phyloP scores from a whole-genome alignment of 768 basidiomycete species.

The Pulveroboletus frians region DNA sequence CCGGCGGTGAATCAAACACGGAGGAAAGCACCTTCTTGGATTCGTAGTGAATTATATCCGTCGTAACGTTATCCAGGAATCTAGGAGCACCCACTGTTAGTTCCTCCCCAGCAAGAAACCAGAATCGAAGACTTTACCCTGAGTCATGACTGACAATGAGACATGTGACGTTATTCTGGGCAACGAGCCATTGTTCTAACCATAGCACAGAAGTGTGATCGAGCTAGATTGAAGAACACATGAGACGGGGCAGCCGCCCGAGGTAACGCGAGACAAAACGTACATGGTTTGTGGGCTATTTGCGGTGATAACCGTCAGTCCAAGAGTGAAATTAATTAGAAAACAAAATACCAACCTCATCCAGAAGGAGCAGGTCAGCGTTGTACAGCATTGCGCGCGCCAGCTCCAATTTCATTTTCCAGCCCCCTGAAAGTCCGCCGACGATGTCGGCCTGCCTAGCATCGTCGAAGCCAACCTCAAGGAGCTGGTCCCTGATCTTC shows the following conservation, averaged over 20 bases:
- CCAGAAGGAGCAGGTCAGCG: constrained; percentile 77
- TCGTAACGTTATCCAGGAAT: constrained; percentile 92
- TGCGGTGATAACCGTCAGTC: constrained; percentile 23
- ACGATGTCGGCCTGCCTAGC: constrained; percentile 78
- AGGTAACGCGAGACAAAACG: constrained; percentile 29
- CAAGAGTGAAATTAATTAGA: constrained; percentile 17
- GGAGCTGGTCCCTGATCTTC: constrained; percentile 73
- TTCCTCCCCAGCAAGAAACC: constrained; percentile 5
- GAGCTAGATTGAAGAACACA: constrained; percentile 42
- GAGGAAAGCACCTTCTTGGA: constrained; percentile 64
- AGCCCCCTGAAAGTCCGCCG: constrained; percentile 90
- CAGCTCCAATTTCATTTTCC: constrained; percentile 99
- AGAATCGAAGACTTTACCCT: constrained; percentile 49
- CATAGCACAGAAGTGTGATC: constrained; percentile 83
- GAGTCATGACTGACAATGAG: constrained; percentile 97
- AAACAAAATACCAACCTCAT: constrained; percentile 53
- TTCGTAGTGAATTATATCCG: constrained; percentile 98
- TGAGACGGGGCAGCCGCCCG: constrained; percentile 14
- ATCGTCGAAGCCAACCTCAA: constrained; percentile 90
- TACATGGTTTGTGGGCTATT: constrained; percentile 87
- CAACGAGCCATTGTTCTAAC: constrained; percentile 83
- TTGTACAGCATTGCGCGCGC: constrained; percentile 96
- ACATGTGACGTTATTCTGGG: constrained; percentile 81
- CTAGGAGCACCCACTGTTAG: constrained; percentile 33
- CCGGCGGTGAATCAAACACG: constrained; percentile 12